These are phyloP conservation scores for Sechiopsis laciniata DNA, from an alignment of 306 rosid genomes.

Conservation along the genomic window DNA sequence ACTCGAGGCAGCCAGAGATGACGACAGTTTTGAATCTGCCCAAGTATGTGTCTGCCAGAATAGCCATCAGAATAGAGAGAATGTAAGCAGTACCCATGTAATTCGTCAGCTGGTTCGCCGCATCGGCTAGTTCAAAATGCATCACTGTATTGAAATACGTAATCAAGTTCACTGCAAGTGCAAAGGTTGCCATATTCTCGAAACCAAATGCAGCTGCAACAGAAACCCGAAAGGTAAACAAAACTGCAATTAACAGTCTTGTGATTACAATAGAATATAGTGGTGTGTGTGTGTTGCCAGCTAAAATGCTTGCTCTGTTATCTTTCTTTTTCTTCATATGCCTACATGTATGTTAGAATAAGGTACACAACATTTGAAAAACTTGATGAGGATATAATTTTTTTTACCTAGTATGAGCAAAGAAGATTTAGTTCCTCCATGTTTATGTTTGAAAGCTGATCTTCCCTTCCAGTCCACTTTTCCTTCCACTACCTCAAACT, in stretches of 20 bases:
- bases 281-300: neutral
- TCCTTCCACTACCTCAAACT: slow-evolving; percentile 47
- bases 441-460: slow-evolving; percentile 48
- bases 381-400: neutral
- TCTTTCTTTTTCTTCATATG: neutral
- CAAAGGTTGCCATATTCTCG: slow-evolving; percentile 63
- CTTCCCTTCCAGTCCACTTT: slow-evolving; percentile 98
- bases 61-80: slow-evolving; percentile 57
- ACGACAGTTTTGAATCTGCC: slow-evolving; percentile 62
- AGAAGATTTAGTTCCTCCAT: slow-evolving; percentile 61
- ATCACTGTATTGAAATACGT: slow-evolving; percentile 57
- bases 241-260: neutral
- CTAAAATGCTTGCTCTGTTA: neutral
- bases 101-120: slow-evolving; percentile 80
- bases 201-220: slow-evolving; percentile 52
- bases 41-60: slow-evolving; percentile 62
- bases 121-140: slow-evolving; percentile 66
- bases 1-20: slow-evolving; percentile 52
- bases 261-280: neutral
- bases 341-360: too few relatives aligned
- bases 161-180: slow-evolving; percentile 74
- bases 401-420: slow-evolving; percentile 47
- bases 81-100: slow-evolving; percentile 64
- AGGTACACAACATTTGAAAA: neutral
- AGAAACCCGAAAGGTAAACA: slow-evolving; percentile 15